These are phyloP conservation scores for Saccharomycopsis microspora DNA, from an alignment of 805 yeast genomes.

Conservation along the genomic window DNA sequence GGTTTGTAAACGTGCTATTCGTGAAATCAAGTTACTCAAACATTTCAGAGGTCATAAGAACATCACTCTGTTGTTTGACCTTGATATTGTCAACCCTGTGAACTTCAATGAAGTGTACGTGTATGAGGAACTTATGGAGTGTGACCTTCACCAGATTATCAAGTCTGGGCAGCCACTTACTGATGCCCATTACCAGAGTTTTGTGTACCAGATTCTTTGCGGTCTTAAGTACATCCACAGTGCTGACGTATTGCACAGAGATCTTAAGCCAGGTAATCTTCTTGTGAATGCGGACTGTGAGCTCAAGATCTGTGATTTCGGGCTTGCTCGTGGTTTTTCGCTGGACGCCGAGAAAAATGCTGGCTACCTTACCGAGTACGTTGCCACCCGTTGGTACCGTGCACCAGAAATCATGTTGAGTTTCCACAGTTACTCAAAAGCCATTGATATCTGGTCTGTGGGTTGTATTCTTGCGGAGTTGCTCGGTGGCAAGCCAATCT, in stretches of 20 bases:
- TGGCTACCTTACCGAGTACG: constrained; percentile 64
- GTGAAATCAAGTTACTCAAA: constrained; percentile 81
- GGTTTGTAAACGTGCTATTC: constrained; percentile 79
- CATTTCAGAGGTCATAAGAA: constrained; percentile 96
- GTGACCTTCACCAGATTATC: constrained; percentile 96
- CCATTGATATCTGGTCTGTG: constrained; percentile 96
- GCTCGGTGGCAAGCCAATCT: constrained; percentile 81
- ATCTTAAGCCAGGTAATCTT: constrained; percentile 85
- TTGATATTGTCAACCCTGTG: constrained; percentile 75
- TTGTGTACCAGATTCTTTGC: constrained; percentile 78
- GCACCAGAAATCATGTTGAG: constrained; percentile 97
- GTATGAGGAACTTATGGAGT: constrained; percentile 96
- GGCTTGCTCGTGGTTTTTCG: constrained; percentile 72
- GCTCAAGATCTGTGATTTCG: constrained; percentile 87
- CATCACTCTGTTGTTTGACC: constrained; percentile 88
- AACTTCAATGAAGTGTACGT: constrained; percentile 84
- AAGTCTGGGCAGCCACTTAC: constrained; percentile 88
- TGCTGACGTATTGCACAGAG: constrained; percentile 88
- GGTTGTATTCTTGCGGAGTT: constrained; percentile 95
- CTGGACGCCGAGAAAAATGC: constrained; percentile 17
- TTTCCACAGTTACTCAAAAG: constrained; percentile 89
- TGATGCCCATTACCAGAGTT: constrained; percentile 90
- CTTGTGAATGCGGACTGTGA: constrained; percentile 63
- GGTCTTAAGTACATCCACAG: constrained; percentile 85
- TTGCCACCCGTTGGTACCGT: constrained; percentile 91